Evolutionary conservation across 306 rosid species (phyloP).

Genomic region (Trifolium subterraneum): DNA sequence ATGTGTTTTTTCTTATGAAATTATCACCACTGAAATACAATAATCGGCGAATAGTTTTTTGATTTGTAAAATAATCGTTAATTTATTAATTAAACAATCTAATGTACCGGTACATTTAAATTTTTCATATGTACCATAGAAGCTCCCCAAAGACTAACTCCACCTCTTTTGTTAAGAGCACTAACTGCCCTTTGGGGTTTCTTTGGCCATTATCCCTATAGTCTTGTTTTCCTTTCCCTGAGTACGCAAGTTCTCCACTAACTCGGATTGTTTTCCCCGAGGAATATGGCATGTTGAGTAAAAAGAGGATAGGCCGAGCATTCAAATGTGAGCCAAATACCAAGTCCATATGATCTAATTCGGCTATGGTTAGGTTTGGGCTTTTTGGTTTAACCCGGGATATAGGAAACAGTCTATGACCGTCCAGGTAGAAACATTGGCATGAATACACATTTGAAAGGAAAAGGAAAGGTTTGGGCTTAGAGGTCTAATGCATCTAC

Average conservation of each 20-base stretch:
- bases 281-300: not conserved
- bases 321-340: not conserved
- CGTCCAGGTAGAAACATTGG: not conserved
- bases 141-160: too few relatives aligned
- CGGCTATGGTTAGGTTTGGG: not conserved
- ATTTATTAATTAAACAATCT: too few relatives aligned
- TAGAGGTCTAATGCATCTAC: not conserved
- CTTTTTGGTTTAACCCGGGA: not conserved
- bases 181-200: not conserved
- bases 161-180: not conserved
- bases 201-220: not conserved
- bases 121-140: too few relatives aligned
- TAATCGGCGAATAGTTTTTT: too few relatives aligned
- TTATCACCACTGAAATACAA: too few relatives aligned
- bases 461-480: conserved; percentile 1
- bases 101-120: too few relatives aligned
- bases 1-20: too few relatives aligned
- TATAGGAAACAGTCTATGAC: not conserved
- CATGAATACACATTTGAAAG: not conserved
- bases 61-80: too few relatives aligned
- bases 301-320: not conserved
- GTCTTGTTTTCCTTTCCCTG: not conserved
- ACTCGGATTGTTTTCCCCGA: not conserved
- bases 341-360: not conserved
- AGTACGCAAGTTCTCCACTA: not conserved